Conservation (phyloP, 495 filamentous ascomycete genomes). For the Thermothielavioides terrestris region DNA sequence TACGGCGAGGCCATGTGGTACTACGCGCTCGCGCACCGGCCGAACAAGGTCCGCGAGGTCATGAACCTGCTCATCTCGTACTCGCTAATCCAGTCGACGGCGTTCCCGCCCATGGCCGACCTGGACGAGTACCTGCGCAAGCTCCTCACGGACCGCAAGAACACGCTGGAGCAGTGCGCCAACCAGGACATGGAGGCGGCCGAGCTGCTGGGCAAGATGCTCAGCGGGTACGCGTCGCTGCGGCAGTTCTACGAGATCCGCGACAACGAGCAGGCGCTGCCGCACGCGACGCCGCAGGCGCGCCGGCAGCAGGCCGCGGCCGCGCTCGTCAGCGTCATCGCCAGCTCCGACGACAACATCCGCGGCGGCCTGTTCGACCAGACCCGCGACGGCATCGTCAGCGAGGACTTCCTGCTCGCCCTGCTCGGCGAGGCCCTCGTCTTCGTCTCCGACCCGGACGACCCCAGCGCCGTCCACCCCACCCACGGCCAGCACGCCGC, state of each 20-base stretch:
- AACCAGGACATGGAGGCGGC: conserved; percentile 67
- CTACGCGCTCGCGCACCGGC: conserved; percentile 69
- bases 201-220: conserved; percentile 64
- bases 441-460: conserved; percentile 54
- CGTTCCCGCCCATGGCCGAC: conserved; percentile 58
- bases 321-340: conserved; percentile 67
- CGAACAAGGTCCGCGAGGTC: conserved; percentile 68
- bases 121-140: conserved; percentile 59
- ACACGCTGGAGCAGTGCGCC: conserved; percentile 55
- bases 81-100: conserved; percentile 72
- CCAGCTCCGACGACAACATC: conserved; percentile 79
- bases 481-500: conserved; percentile 14
- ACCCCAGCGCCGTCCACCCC: conserved; percentile 22
- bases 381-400: conserved; percentile 65
- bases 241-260: conserved; percentile 81
- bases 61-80: conserved; percentile 79
- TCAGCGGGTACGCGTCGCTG: conserved; percentile 85
- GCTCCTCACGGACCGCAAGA: conserved; percentile 57
- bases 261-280: conserved; percentile 40
- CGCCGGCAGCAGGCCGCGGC: conserved; percentile 59
- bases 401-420: conserved; percentile 74
- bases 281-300: conserved; percentile 32
- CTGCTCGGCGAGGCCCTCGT: conserved; percentile 74
- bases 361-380: conserved; percentile 80
- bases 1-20: conserved; percentile 79